Percentiles rank a stretch among this genome's conserved stretches.
Conservation (phyloP, 805 yeast species). For the Suhomyces emberorum region DNA sequence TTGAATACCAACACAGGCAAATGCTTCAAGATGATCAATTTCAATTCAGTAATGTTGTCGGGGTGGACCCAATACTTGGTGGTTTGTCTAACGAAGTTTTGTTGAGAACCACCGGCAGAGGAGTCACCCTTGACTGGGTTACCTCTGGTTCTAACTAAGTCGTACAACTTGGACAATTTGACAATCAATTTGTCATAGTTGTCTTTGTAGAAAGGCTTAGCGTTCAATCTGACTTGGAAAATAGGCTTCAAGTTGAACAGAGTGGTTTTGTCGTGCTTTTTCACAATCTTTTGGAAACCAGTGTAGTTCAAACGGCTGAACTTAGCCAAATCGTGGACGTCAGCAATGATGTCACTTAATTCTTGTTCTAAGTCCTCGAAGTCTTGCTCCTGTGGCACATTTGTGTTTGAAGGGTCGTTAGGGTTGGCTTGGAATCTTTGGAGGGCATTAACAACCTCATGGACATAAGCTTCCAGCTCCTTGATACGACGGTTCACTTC, state of each 20-base stretch:
- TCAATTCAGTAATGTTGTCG: constrained; percentile 94
- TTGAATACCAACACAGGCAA: constrained; percentile 96
- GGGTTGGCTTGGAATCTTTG: constrained; percentile 23
- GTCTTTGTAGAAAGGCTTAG: constrained; percentile 95
- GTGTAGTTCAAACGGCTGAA: constrained; percentile 91
- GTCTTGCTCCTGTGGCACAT: constrained; percentile 40
- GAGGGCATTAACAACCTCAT: constrained; percentile 55
- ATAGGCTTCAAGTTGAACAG: constrained; percentile 73
- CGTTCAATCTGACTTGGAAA: constrained; percentile 85
- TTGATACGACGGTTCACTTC: constrained; percentile 84
- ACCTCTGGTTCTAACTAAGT: constrained; percentile 92
- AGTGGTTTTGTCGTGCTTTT: constrained; percentile 93
- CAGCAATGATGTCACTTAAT: constrained; percentile 80
- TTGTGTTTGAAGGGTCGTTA: constrained; percentile 36
- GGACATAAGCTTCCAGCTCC: constrained; percentile 72
- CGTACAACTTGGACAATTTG: constrained; percentile 83
- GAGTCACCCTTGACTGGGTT: constrained; percentile 94
- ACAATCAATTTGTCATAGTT: constrained; percentile 88
- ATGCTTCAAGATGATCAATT: constrained; percentile 87
- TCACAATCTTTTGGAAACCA: constrained; percentile 94
- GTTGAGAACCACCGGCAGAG: constrained; percentile 97
- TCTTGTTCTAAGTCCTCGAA: constrained; percentile 43
- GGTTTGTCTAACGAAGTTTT: constrained; percentile 96
- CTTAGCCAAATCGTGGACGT: constrained; percentile 94
- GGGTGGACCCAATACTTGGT: constrained; percentile 99